Evolutionary conservation across 2,329 filamentous ascomycete species (phyloP), one percentile per base, ranked within the genome.

Genomic region (Colletotrichum sublineola): DNA sequence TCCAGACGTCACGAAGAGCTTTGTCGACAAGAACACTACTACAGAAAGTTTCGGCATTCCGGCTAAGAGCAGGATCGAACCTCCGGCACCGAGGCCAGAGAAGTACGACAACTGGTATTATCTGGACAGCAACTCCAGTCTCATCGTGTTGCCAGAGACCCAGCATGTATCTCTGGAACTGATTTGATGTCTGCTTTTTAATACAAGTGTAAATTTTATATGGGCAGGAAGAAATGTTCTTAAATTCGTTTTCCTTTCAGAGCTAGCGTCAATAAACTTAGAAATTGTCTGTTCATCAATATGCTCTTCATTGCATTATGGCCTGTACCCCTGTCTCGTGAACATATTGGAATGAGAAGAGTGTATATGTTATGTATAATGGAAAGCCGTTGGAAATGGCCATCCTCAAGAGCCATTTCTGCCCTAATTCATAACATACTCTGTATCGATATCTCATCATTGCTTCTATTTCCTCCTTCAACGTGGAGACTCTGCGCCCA

Each of bases 91-190:
- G 33, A 76, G 76, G 5, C 82, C 82, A 0, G 74, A 73, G 11
- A 77, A 79, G 74, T 83, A 82, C 33, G 77, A 81, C 14, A 63
- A 76, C 46, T 83, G 82, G 82, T 83, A 81, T 38, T 83, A 83
- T 48, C 73, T 84, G 0, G 80, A 83, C 53, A 66, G 73, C 42
- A 76, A 81, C 31, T 80, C 79, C 38, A 75, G 79, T 44, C 71
- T 81, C 20, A 79, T 82, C 38, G 67, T 76, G 64, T 52, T 73
- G 1, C 68, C 71, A 3, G 31, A 24, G 1, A 15, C 46, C 2
- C 66, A 64, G 33, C 24, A 63, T 9, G 48, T 64, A 2, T 18
- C 31, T n/a, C 57, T 73, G 3, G 48, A 61, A 15, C 70, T 62
- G 33, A 24, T n/a, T 9, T 70, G 52, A 68, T 8, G 6, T 42